These are phyloP conservation scores for Aspergillus latus DNA, from an alignment of 2,329 filamentous ascomycete genomes.

Conservation along the genomic window DNA sequence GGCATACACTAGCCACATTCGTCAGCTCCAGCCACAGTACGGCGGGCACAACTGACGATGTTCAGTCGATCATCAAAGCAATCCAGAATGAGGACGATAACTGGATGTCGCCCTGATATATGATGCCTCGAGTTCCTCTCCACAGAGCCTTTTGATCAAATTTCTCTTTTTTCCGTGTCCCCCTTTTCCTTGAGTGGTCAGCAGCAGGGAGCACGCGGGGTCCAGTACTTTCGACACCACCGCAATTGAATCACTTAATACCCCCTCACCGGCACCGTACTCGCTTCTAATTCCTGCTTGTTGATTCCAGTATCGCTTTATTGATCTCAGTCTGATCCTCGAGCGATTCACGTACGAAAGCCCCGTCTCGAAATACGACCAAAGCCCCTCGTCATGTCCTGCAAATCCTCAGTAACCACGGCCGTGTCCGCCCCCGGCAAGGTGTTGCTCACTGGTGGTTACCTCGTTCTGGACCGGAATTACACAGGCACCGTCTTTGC, in stretches of 20 bases:
- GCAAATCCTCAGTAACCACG: slow-evolving; percentile 30
- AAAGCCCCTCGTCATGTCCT: slow-evolving; percentile 12
- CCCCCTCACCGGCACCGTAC: not conserved
- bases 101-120: not conserved
- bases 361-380: not conserved
- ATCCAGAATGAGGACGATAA: not conserved
- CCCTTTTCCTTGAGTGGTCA: not conserved
- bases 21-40: slow-evolving; percentile 13
- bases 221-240: slow-evolving; percentile 2
- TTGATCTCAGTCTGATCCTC: not conserved
- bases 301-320: not conserved
- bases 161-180: too few species aligned
- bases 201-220: slow-evolving; percentile 7
- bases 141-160: not conserved
- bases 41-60: slow-evolving; percentile 8
- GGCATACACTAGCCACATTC: slow-evolving; percentile 12
- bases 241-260: not conserved
- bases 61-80: slow-evolving; percentile 3
- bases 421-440: slow-evolving; percentile 92
- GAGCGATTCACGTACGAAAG: not conserved
- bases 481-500: slow-evolving; percentile 75
- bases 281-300: slow-evolving; percentile 1
- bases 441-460: slow-evolving; percentile 90
- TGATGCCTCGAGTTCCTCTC: slow-evolving; percentile 2
- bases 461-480: slow-evolving; percentile 84